These are phyloP conservation scores for Pelagomonas calceolata DNA, from an alignment of 108 stramenopile genomes.

Conservation along the genomic window DNA sequence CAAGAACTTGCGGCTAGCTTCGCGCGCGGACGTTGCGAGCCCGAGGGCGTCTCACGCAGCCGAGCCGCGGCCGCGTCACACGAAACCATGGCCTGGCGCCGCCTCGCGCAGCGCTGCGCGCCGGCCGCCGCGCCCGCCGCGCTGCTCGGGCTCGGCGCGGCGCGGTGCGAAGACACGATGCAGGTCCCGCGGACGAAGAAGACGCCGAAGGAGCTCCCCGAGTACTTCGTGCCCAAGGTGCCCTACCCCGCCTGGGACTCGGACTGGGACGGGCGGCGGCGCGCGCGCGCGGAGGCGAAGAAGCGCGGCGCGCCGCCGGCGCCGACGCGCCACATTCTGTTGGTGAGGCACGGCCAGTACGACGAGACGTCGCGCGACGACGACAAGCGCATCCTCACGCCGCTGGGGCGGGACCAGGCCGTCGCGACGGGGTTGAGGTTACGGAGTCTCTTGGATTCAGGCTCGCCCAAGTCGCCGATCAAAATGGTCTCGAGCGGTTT, in stretches of 20 bases:
- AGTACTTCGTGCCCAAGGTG: conserved; percentile 31
- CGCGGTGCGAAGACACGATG: too few species aligned
- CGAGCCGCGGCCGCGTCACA: too few species aligned
- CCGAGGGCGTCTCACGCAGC: too few species aligned
- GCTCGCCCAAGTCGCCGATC: background rate
- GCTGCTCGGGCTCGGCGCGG: too few species aligned
- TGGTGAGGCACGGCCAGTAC: conserved; percentile 80
- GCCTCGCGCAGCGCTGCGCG: too few species aligned
- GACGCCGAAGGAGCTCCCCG: too few species aligned
- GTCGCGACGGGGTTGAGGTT: background rate
- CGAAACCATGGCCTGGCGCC: too few species aligned
- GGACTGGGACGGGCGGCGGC: conserved; percentile 56
- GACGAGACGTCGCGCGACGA: conserved; percentile 65
- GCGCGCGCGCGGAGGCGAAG: conserved; percentile 46
- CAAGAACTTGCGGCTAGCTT: too few species aligned
- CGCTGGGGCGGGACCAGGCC: conserved; percentile 61
- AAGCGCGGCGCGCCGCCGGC: conserved; percentile 8
- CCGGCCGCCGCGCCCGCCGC: too few species aligned
- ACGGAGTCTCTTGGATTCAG: background rate
- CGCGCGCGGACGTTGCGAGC: too few species aligned
- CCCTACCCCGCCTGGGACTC: conserved; percentile 70
- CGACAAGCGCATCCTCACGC: conserved; percentile 60
- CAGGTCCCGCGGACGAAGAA: too few species aligned
- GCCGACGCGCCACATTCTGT: conserved; percentile 67
- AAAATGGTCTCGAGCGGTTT: conserved; percentile 1